Evolutionary conservation across 2,329 filamentous ascomycete genomes (phyloP).

Genomic region (Cladorrhinum sp.): DNA sequence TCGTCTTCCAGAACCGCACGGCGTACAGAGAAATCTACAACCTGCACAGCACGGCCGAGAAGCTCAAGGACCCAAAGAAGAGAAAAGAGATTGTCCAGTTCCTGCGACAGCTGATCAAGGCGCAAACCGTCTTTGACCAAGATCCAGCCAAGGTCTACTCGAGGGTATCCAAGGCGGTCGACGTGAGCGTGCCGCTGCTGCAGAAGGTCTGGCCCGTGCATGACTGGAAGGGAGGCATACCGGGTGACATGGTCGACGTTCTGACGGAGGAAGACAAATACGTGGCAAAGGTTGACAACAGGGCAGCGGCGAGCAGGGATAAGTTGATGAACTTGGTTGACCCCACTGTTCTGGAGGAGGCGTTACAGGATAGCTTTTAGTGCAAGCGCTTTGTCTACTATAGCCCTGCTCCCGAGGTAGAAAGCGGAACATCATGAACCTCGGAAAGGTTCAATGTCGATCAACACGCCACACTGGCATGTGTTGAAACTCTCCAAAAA

Average conservation of each 20-base stretch:
- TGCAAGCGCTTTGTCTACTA: not conserved
- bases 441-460: no score
- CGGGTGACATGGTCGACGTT: conserved; percentile 29
- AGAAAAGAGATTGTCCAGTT: conserved; percentile 32
- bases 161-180: conserved; percentile 27
- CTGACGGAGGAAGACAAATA: conserved; percentile 30
- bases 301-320: conserved; percentile 19
- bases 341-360: conserved; percentile 23
- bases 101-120: conserved; percentile 30
- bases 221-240: conserved; percentile 28
- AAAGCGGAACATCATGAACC: no score
- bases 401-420: not conserved
- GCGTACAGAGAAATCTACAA: conserved; percentile 36
- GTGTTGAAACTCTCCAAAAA: no score
- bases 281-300: conserved; percentile 21
- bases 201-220: conserved; percentile 30
- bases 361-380: not conserved
- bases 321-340: conserved; percentile 25
- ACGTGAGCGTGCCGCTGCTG: conserved; percentile 24
- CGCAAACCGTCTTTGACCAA: conserved; percentile 29
- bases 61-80: conserved; percentile 30
- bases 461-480: no score
- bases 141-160: conserved; percentile 29
- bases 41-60: conserved; percentile 33
- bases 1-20: conserved; percentile 32